These are phyloP conservation scores for Fabrea salina DNA, from an alignment of 169 alveolate genomes.

Conservation along the genomic window DNA sequence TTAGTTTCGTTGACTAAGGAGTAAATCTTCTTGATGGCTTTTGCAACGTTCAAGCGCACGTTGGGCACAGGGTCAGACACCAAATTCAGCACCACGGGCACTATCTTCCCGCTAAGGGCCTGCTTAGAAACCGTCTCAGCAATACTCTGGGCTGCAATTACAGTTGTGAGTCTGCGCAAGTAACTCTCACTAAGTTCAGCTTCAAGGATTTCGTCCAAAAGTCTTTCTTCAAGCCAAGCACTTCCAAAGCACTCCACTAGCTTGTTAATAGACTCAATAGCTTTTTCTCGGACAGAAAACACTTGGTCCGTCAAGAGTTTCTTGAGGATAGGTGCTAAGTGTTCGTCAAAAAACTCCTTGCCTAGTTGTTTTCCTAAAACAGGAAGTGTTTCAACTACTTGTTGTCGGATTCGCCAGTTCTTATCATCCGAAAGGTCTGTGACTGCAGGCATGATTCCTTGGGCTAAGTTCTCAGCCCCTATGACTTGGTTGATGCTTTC, in stretches of 20 bases:
- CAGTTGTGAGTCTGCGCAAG: not conserved
- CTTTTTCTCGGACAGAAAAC: not conserved
- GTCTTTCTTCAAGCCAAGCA: not conserved
- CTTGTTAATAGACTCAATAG: not conserved
- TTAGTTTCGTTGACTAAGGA: not conserved
- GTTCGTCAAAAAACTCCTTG: conserved; percentile 31
- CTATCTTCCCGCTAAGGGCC: not conserved
- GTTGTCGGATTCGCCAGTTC: conserved; percentile 79
- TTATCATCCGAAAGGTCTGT: conserved; percentile 73
- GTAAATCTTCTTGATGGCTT: not conserved
- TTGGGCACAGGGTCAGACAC: conserved; percentile 15
- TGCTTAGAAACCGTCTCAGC: not conserved
- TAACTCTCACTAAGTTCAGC: not conserved
- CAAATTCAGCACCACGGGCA: not conserved
- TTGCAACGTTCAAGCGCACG: conserved; percentile 11
- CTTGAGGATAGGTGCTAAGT: not conserved
- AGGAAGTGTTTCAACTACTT: conserved; percentile 74
- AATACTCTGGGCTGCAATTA: not conserved
- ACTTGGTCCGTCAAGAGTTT: not conserved
- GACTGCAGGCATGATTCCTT: conserved; percentile 78
- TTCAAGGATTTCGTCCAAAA: not conserved
- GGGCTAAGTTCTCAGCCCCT: conserved; percentile 62
- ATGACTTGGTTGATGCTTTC: conserved; percentile 63
- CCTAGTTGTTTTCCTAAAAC: conserved; percentile 70
- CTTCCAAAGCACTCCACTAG: not conserved